These are phyloP conservation scores for Aphelidium insulamus DNA, from an alignment of 371 early-diverging fungal species.

Conservation along the genomic window DNA sequence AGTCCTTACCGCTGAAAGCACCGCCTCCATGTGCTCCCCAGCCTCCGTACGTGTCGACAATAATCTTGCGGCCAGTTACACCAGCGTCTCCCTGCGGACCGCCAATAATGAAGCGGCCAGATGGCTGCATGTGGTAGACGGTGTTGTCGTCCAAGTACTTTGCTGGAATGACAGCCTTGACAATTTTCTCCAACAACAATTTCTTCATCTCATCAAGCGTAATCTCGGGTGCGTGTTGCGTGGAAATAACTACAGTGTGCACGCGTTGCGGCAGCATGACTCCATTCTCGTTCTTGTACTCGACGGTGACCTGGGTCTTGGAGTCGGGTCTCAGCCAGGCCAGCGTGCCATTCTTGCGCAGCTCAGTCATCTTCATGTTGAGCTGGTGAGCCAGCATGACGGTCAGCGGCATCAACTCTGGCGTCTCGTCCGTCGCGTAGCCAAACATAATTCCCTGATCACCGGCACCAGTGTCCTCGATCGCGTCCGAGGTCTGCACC, in stretches of 20 bases:
- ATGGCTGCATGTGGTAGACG: conserved; percentile 93
- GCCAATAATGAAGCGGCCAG: conserved; percentile 97
- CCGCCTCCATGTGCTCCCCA: conserved; percentile 99
- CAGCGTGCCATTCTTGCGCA: conserved; percentile 75
- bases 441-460: conserved; percentile 98
- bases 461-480: conserved; percentile 96
- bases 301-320: conserved; percentile 98
- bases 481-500: conserved; percentile 60
- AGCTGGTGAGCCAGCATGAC: conserved; percentile 90
- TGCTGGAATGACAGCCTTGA: conserved; percentile 83
- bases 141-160: conserved; percentile 73
- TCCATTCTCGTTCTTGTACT: conserved; percentile 87
- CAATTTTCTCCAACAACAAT: conserved; percentile 77
- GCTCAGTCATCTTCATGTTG: conserved; percentile 79
- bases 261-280: conserved; percentile 87
- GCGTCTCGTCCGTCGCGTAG: conserved; percentile 96
- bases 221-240: conserved; percentile 88
- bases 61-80: conserved; percentile 98
- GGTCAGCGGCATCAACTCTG: conserved; percentile 97
- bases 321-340: conserved; percentile 94
- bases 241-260: conserved; percentile 94
- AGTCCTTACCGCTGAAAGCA: conserved; percentile 99
- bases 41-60: conserved; percentile 94
- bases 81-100: conserved; percentile 99
- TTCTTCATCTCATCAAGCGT: conserved; percentile 58